Evolutionary conservation across 202 grass and related monocot genomes (phyloP).

Genomic region (Hordeum pubiflorum): DNA sequence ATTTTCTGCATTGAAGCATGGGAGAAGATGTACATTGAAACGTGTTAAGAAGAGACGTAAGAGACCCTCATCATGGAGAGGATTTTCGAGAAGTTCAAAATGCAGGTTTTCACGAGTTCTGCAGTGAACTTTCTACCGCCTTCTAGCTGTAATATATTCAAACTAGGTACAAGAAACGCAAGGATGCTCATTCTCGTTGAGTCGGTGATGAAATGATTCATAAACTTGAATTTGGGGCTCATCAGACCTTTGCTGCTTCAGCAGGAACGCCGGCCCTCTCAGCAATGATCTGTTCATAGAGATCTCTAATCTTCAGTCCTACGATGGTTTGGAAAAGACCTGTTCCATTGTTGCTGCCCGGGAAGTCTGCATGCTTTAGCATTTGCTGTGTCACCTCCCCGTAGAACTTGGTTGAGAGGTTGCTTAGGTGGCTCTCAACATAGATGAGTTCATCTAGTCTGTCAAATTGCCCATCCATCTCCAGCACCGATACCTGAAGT

Average conservation of each 20-base stretch:
- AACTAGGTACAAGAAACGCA: constrained; percentile 33
- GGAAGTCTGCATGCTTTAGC: constrained; percentile 91
- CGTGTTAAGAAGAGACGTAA: constrained; percentile 24
- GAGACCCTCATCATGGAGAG: constrained; percentile 7
- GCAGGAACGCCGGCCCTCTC: constrained; percentile 44
- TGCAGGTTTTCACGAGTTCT: constrained; percentile 26
- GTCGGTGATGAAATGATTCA: not conserved
- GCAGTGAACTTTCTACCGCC: constrained; percentile 38
- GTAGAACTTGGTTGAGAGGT: constrained; percentile 90
- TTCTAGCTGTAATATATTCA: constrained; percentile 32
- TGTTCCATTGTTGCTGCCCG: constrained; percentile 92
- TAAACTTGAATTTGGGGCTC: not conserved
- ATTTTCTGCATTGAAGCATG: constrained; percentile 33
- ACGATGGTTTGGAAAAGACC: constrained; percentile 89
- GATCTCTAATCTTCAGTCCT: constrained; percentile 88
- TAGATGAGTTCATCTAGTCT: constrained; percentile 93
- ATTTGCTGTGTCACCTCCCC: constrained; percentile 98
- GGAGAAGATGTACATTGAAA: constrained; percentile 26
- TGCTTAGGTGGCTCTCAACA: constrained; percentile 94
- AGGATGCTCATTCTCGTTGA: constrained; percentile 26
- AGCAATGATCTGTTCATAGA: constrained; percentile 75
- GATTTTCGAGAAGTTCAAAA: constrained; percentile 28
- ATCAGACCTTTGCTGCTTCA: constrained; percentile 69
- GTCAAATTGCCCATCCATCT: constrained; percentile 96
- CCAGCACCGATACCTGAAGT: constrained; percentile 71